These are phyloP conservation scores for Fusarium chlamydosporum DNA, from an alignment of 2,329 filamentous ascomycete species.

Conservation along the genomic window DNA sequence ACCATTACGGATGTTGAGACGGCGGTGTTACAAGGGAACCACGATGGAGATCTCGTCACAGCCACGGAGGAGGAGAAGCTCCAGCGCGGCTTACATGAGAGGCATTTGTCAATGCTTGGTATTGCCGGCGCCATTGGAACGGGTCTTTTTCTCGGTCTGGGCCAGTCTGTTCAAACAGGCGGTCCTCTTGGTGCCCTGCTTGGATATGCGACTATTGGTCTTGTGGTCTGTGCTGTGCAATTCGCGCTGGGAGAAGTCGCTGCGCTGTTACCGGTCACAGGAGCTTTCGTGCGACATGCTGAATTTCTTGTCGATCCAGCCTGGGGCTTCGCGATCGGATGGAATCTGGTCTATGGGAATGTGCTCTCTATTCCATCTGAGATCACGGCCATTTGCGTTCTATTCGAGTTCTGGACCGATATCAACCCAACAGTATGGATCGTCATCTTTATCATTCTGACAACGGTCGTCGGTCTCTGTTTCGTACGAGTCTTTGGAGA, in stretches of 20 bases:
- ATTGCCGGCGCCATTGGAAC: slow-evolving; percentile 68
- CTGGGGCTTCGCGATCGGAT: slow-evolving; percentile 67
- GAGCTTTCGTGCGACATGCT: slow-evolving; percentile 65
- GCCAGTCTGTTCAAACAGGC: slow-evolving; percentile 59
- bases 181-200: slow-evolving; percentile 60
- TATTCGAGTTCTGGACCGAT: slow-evolving; percentile 58
- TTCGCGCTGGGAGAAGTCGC: slow-evolving; percentile 67
- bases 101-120: slow-evolving; percentile 66
- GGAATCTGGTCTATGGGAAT: slow-evolving; percentile 67
- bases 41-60: slow-evolving; percentile 46
- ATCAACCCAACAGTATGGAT: slow-evolving; percentile 51
- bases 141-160: slow-evolving; percentile 52
- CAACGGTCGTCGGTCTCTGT: slow-evolving; percentile 56
- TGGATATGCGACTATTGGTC: slow-evolving; percentile 61
- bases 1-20: slow-evolving; percentile 22
- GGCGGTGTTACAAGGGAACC: background rate
- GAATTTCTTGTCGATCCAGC: slow-evolving; percentile 68
- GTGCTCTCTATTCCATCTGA: slow-evolving; percentile 66
- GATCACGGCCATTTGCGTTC: slow-evolving; percentile 61
- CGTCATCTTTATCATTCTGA: slow-evolving; percentile 47
- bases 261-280: slow-evolving; percentile 61
- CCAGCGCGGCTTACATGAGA: slow-evolving; percentile 48
- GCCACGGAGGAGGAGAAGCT: slow-evolving; percentile 44
- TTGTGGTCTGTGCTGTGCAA: slow-evolving; percentile 63
- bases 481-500: slow-evolving; percentile 66